A percentile compares a stretch with the other conserved stretches of the same genome.
Evolutionary conservation across 306 rosid genomes (phyloP).

Genomic region (Cucurbita moschata): DNA sequence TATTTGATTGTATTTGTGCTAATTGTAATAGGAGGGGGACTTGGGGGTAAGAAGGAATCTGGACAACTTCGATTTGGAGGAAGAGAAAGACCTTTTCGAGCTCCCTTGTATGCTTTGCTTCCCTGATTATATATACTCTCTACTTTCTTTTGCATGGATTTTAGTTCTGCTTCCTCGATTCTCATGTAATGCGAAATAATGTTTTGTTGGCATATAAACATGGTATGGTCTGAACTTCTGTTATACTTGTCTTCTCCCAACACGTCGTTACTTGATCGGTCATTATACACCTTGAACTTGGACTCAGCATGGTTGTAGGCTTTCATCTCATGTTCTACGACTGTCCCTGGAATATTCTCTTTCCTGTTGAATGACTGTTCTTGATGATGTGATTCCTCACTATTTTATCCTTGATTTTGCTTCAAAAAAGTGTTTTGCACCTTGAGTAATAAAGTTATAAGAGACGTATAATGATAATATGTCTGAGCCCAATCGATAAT

Average conservation of each 20-base stretch:
- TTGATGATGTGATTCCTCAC: neutral
- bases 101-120: conserved; percentile 47
- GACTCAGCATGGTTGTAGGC: neutral
- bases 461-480: neutral
- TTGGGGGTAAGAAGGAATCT: conserved; percentile 89
- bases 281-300: neutral
- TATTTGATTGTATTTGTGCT: conserved; percentile 5
- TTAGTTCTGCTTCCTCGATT: neutral
- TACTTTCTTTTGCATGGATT: neutral
- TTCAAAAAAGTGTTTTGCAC: neutral
- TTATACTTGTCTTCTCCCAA: neutral
- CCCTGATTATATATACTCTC: neutral
- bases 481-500: neutral
- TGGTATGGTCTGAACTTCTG: neutral
- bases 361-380: neutral
- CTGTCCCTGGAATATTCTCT: neutral
- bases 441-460: neutral
- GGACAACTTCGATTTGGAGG: conserved; percentile 99
- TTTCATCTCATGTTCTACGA: neutral
- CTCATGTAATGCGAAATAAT: neutral
- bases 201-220: neutral
- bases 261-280: neutral
- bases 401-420: neutral
- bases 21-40: conserved; percentile 63
- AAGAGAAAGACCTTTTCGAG: conserved; percentile 87